A percentile compares a stretch with the other conserved stretches of the same genome.
These are phyloP conservation scores for Clonostachys solani DNA, from an alignment of 2,329 filamentous ascomycete species.

Conservation along the genomic window DNA sequence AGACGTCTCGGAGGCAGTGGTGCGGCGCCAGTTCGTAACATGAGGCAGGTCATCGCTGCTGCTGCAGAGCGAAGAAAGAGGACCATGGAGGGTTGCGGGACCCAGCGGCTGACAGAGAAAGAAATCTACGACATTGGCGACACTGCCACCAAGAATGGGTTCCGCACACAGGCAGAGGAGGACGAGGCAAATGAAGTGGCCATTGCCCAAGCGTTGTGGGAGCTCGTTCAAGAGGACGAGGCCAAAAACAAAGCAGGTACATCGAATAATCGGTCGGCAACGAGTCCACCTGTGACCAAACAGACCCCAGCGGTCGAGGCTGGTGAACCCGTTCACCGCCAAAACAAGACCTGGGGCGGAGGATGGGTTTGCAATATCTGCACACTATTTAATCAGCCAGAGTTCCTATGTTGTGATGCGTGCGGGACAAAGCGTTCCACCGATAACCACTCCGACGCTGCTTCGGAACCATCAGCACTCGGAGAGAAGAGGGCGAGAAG, in stretches of 20 bases:
- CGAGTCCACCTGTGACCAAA: not conserved
- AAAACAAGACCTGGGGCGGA: slow-evolving; percentile 2
- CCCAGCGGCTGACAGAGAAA: slow-evolving; percentile 60
- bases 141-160: slow-evolving; percentile 64
- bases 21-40: slow-evolving; percentile 54
- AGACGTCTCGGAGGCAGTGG: slow-evolving; percentile 65
- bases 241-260: slow-evolving; percentile 36
- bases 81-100: slow-evolving; percentile 71
- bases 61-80: slow-evolving; percentile 67
- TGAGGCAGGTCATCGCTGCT: slow-evolving; percentile 67
- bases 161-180: slow-evolving; percentile 79
- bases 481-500: slow-evolving; percentile 8
- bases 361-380: slow-evolving; percentile 51
- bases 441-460: not conserved
- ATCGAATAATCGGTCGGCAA: not conserved
- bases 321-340: not conserved
- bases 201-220: slow-evolving; percentile 80
- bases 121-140: slow-evolving; percentile 63
- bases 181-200: slow-evolving; percentile 85
- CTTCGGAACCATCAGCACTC: slow-evolving; percentile 5
- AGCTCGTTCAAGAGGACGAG: slow-evolving; percentile 80
- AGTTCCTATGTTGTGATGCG: slow-evolving; percentile 51
- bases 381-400: slow-evolving; percentile 49
- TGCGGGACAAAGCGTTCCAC: slow-evolving; percentile 41
- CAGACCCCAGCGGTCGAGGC: not conserved